A percentile compares a stretch with the other conserved stretches of the same genome.
Evolutionary conservation across 257 asterid genomes (phyloP).

Genomic region (Petrea volubilis): DNA sequence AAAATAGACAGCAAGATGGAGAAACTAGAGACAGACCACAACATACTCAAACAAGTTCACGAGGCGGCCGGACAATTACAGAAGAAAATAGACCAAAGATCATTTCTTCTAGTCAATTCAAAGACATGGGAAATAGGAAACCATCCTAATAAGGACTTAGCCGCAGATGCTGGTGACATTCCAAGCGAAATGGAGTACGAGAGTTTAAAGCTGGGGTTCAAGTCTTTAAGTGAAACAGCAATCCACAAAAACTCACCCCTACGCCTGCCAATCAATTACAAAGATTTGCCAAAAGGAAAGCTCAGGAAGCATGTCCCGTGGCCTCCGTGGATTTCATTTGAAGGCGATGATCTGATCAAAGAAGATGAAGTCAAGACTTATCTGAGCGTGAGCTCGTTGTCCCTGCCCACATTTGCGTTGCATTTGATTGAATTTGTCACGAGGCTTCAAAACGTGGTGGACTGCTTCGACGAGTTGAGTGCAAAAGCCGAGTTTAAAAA

Average conservation of each 20-base stretch:
- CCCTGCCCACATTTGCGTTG: conserved; percentile 76
- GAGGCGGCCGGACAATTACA: conserved; percentile 55
- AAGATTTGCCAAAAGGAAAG: conserved; percentile 23
- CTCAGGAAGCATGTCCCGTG: conserved; percentile 50
- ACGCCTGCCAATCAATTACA: conserved; percentile 4
- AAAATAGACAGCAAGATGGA: conserved; percentile 71
- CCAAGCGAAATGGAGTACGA: conserved; percentile 26
- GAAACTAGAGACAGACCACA: conserved; percentile 34
- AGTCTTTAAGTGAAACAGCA: conserved; percentile 48
- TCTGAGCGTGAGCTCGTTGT: conserved; percentile 75
- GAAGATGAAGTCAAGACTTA: conserved; percentile 58
- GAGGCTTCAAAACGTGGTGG: conserved; percentile 77
- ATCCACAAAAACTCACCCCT: conserved; percentile 35
- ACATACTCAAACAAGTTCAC: conserved; percentile 49
- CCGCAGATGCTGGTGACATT: conserved; percentile 29
- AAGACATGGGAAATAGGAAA: conserved; percentile 65
- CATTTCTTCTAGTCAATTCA: conserved; percentile 67
- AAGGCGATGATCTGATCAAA: conserved; percentile 29
- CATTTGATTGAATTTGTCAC: conserved; percentile 76
- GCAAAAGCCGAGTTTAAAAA: conserved; percentile 63
- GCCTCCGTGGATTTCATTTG: conserved; percentile 34
- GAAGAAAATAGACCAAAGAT: conserved; percentile 52
- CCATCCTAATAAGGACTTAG: neutral
- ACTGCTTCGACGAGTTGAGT: conserved; percentile 62
- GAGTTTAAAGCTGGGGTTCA: conserved; percentile 20